phyloP scores from a whole-genome alignment of 1,284 basidiomycete genomes.

The Trametes versicolor region DNA sequence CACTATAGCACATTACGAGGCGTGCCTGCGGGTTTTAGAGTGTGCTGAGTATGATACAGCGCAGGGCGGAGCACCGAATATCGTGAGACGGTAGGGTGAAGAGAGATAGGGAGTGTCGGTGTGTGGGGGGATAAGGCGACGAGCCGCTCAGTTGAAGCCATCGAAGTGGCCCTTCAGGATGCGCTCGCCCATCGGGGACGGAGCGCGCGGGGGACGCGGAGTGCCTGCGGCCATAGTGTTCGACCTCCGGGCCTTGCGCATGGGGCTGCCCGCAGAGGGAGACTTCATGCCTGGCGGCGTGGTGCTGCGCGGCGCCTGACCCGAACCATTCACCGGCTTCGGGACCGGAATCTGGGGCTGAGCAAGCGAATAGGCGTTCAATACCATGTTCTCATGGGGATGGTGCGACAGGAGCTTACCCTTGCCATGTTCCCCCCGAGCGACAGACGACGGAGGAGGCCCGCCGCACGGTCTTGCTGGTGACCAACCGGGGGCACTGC shows the following conservation, averaged over 20 bases:
- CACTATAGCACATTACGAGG: slow-evolving; percentile 12
- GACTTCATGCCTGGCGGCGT: slow-evolving; percentile 34
- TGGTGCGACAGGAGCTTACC: slow-evolving; percentile 49
- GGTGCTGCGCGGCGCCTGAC: slow-evolving; percentile 28
- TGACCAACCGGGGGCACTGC: slow-evolving; percentile 49
- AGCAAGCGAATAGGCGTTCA: slow-evolving; percentile 4
- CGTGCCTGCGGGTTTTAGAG: slow-evolving; percentile 17
- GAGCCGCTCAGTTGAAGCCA: slow-evolving; percentile 68
- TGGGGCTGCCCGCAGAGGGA: slow-evolving; percentile 30
- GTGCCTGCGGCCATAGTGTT: slow-evolving; percentile 62
- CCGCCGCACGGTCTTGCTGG: slow-evolving; percentile 69
- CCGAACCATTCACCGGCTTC: slow-evolving; percentile 28
- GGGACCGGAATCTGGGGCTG: slow-evolving; percentile 36
- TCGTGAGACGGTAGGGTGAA: neutral
- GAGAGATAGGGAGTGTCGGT: neutral
- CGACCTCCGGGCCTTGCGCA: slow-evolving; percentile 62
- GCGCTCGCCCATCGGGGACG: slow-evolving; percentile 87
- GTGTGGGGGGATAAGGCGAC: neutral
- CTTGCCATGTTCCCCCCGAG: slow-evolving; percentile 65
- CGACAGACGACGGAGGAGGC: slow-evolving; percentile 76
- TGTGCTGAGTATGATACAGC: slow-evolving; percentile 17
- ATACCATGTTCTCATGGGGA: slow-evolving; percentile 12
- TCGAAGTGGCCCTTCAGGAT: slow-evolving; percentile 87
- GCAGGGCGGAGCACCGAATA: slow-evolving; percentile 4
- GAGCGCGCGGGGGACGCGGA: slow-evolving; percentile 64